Evolutionary conservation across 805 yeast species (phyloP), one percentile per base, ranked within the genome.

Genomic region (Ogataea allantospora): DNA sequence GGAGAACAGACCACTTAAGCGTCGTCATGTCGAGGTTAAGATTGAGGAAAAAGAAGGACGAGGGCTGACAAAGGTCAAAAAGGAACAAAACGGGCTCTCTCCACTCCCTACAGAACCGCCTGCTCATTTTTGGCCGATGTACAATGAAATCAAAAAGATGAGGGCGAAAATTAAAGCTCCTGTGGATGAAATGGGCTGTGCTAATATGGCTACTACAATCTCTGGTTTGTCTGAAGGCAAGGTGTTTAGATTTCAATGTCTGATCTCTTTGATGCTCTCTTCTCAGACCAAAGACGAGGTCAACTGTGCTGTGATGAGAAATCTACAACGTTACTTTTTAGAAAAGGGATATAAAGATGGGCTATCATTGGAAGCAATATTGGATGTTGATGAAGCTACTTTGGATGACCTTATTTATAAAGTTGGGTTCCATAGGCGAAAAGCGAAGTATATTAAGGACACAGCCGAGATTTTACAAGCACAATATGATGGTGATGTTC

Each of bases 241-340:
- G 12, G 47, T 60, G 1, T 76, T 62, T 53, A 68, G 96, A 33
- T 82, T 81, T 53, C 96, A 88, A 58, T 66, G 86, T 23, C 67
- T 89, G 22, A 69, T 88, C 0, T 80, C 95, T 3, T 68, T 89
- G 35, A 85, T 89, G 89, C 75, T 89, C 20, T 85, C 95, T 7
- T 75, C 96, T 0, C 97, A 89, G 50, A 89, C 98, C 2, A 88
- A 84, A 55, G 98, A 89, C 59, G 95, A 87, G 57, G 77, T 81
- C 32, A 89, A 87, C 44, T 83, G 71, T 37, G 73, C 71, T 27
- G 95, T 93, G 0, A 83, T 88, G 79, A 57, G 58, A 11, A 71
- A 63, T 20, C 63, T 91, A 46, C 80, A 85, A 50, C 53, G 24
- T 66, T 71, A 47, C 63, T 81, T 50, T 41, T 40, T 35, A 43